phyloP scores from a whole-genome alignment of 495 filamentous ascomycete species.

The Jackrogersella multiformis region DNA sequence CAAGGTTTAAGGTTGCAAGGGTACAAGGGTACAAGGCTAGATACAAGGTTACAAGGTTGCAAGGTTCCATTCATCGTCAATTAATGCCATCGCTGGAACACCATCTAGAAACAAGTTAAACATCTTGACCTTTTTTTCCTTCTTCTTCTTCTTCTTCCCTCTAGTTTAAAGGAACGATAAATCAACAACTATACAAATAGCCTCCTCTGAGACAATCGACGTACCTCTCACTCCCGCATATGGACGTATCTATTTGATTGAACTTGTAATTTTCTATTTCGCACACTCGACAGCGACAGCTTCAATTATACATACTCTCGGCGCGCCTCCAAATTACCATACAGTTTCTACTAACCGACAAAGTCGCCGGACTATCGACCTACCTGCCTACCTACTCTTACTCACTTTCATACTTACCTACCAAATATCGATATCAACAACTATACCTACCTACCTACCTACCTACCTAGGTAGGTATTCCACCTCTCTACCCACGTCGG shows the following conservation, averaged over 20 bases:
- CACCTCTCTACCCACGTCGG: background rate
- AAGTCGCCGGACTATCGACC: background rate
- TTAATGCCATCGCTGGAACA: constrained; percentile 24
- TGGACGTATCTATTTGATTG: constrained; percentile 18
- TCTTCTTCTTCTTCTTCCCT: background rate
- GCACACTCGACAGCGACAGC: background rate
- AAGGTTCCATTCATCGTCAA: constrained; percentile 1
- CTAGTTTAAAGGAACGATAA: background rate
- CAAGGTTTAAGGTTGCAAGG: no score
- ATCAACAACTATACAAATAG: background rate
- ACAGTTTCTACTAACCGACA: no score
- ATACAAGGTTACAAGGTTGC: background rate
- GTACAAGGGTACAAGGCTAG: no score
- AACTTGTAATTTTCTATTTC: constrained; percentile 13
- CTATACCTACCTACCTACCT: background rate
- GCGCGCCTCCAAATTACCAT: constrained; percentile 7
- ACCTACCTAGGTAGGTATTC: background rate
- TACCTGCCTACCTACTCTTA: background rate
- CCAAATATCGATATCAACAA: no score
- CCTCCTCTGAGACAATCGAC: background rate
- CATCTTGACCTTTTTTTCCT: background rate
- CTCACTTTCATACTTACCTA: background rate
- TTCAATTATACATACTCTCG: constrained; percentile 12
- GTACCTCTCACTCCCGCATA: constrained; percentile 17
- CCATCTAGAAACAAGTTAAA: constrained; percentile 6